Base-by-base conservation (phyloP, 2,329 filamentous ascomycete genomes). In the Colletotrichum liriopes region DNA sequence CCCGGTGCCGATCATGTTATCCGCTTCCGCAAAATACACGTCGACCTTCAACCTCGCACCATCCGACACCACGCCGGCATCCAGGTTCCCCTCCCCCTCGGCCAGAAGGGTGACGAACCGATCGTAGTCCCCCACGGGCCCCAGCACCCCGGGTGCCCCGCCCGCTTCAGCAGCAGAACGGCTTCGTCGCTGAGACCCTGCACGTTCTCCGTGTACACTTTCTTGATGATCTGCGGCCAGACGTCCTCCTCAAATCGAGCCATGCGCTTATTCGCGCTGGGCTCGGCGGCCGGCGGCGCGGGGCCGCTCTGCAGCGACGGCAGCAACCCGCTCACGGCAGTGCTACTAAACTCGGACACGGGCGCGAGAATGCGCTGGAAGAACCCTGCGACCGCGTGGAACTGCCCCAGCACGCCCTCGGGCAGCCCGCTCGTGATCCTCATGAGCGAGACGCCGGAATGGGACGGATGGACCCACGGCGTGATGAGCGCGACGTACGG, bases 61-160 rank as follows among this genome's bases (percentile, higher is more conserved):
- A 54, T 9, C 45, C 32, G 16, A 26, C 14, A 9, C 67, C 14
- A 41, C 20, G 8, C 56, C 39, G 35, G 6, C 64, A 20, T 14
- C 68, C 11, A 20, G 29, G 23, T 29, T 52, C 16, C 9, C 32
- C 26, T 61, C 73, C 23, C 37, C 41, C 66, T 76, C 73, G 23
- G 65, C 75, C 67, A 80, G 37, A 3, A 76, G 74, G 41, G 77
- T 76, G 43, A 82, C 72, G 23, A 78, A 63, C n/a, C 26, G 61
- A 54, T 81, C 78, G 62, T 78, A 79, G 58, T 81, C 77, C 5
- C 76, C 80, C 80, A 81, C 29, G 77, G 75, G 18, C 77, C 65
- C 79, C 79, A 82, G 11, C 74, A 77, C 2, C 52, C 58, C 11
- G 32, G 32, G 37, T 67, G 72, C 8, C 51, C 67, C 8, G 49